These are phyloP conservation scores for Colletotrichum shisoi DNA, from an alignment of 2,329 filamentous ascomycete species.

Conservation along the genomic window DNA sequence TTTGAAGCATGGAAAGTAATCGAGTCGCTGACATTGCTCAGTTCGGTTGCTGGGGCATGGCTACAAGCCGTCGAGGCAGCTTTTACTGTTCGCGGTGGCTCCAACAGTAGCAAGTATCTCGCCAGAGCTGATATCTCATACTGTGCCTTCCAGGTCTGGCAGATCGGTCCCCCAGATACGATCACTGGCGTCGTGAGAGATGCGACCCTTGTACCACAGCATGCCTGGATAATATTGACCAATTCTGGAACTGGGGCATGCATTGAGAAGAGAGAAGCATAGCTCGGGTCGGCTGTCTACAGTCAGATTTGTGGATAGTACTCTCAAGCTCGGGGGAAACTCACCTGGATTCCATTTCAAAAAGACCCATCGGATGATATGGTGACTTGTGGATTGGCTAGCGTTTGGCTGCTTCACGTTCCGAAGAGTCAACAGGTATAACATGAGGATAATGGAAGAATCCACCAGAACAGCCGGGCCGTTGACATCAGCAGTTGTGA, in stretches of 20 bases:
- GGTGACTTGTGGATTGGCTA: constrained; percentile 71
- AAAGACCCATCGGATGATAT: constrained; percentile 82
- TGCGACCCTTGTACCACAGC: constrained; percentile 63
- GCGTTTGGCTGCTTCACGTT: constrained; percentile 73
- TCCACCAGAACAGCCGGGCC: constrained; percentile 83
- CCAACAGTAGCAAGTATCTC: constrained; percentile 64
- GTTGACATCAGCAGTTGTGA: constrained; percentile 80
- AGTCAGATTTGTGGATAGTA: constrained; percentile 12
- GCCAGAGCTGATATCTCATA: constrained; percentile 55
- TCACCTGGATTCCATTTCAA: constrained; percentile 82
- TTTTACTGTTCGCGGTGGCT: constrained; percentile 43
- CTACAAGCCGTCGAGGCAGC: constrained; percentile 1
- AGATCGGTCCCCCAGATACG: constrained; percentile 58
- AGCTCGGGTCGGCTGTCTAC: constrained; percentile 68
- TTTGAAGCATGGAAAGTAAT: constrained; percentile 55
- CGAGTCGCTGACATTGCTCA: constrained; percentile 46
- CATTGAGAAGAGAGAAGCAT: constrained; percentile 69
- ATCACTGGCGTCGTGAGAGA: constrained; percentile 46
- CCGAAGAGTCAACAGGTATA: constrained; percentile 70
- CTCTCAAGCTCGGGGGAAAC: constrained; percentile 41
- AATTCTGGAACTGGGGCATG: constrained; percentile 73
- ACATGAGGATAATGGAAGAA: constrained; percentile 77
- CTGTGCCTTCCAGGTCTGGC: constrained; percentile 58
- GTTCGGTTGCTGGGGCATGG: constrained; percentile 25
- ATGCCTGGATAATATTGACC: constrained; percentile 72